Evolutionary conservation across 2,329 filamentous ascomycete genomes (phyloP).

Genomic region (Grosmannia clavigera): DNA sequence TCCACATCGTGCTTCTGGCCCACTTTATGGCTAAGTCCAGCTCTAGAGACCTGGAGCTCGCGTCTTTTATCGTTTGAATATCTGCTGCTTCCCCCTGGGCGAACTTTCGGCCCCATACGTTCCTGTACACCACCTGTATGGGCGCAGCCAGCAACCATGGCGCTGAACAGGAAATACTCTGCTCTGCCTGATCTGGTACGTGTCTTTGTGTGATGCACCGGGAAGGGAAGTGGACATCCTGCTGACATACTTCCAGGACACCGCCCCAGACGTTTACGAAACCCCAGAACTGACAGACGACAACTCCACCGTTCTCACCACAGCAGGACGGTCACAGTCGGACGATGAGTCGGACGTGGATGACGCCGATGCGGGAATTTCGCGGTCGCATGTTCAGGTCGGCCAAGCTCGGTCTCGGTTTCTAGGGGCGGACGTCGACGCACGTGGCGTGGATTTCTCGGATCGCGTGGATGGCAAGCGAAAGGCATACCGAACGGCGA

Average conservation of each 20-base stretch:
- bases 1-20: not conserved
- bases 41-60: not conserved
- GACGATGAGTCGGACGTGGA: slow-evolving; percentile 53
- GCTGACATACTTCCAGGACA: slow-evolving; percentile 47
- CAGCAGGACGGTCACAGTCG: slow-evolving; percentile 41
- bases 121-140: not conserved
- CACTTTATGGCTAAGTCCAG: not conserved
- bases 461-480: slow-evolving; percentile 75
- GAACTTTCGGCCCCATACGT: not conserved
- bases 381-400: slow-evolving; percentile 62
- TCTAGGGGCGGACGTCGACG: slow-evolving; percentile 60
- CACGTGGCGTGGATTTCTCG: slow-evolving; percentile 73
- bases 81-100: not conserved
- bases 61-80: not conserved
- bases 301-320: slow-evolving; percentile 64
- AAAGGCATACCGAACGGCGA: slow-evolving; percentile 70
- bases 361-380: slow-evolving; percentile 55
- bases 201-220: not conserved
- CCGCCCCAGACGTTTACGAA: slow-evolving; percentile 90
- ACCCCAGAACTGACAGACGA: slow-evolving; percentile 88
- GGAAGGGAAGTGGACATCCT: not conserved
- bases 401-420: slow-evolving; percentile 73
- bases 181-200: slow-evolving; percentile 65
- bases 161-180: slow-evolving; percentile 70
- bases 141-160: slow-evolving; percentile 35